These are phyloP conservation scores for Candida peoriensis DNA, from an alignment of 805 yeast species.

Conservation along the genomic window DNA sequence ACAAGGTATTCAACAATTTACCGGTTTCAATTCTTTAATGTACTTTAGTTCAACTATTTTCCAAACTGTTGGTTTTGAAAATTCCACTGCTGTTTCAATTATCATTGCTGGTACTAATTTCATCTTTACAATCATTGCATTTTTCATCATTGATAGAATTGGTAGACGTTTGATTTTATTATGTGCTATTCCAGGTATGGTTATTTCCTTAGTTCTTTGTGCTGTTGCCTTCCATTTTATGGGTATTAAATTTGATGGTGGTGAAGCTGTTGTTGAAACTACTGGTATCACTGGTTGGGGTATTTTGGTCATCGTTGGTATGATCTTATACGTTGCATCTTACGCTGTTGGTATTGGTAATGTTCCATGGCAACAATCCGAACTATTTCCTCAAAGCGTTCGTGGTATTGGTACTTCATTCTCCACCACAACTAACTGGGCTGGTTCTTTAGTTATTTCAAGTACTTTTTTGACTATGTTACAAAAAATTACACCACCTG, in stretches of 20 bases:
- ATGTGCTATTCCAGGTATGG: slow-evolving; percentile 83
- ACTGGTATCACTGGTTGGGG: slow-evolving; percentile 74
- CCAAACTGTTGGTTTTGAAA: slow-evolving; percentile 80
- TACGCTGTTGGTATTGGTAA: slow-evolving; percentile 96
- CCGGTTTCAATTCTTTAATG: slow-evolving; percentile 95
- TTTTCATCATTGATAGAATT: slow-evolving; percentile 77
- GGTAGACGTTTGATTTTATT: slow-evolving; percentile 84
- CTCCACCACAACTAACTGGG: slow-evolving; percentile 94
- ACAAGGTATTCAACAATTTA: slow-evolving; percentile 94
- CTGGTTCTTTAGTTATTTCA: slow-evolving; percentile 87
- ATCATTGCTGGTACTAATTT: slow-evolving; percentile 94
- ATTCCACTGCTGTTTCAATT: slow-evolving; percentile 92
- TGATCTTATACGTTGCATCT: slow-evolving; percentile 83
- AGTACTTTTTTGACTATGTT: slow-evolving; percentile 93
- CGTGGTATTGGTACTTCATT: slow-evolving; percentile 89
- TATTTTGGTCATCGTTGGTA: slow-evolving; percentile 73
- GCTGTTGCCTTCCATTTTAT: slow-evolving; percentile 90
- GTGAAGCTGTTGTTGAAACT: slow-evolving; percentile 34
- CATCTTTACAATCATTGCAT: slow-evolving; percentile 79
- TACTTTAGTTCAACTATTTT: slow-evolving; percentile 92
- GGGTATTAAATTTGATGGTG: slow-evolving; percentile 51
- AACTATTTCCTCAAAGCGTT: slow-evolving; percentile 88
- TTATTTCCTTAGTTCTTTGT: slow-evolving; percentile 66
- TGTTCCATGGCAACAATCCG: slow-evolving; percentile 98
- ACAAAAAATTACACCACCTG: slow-evolving; percentile 88